These are phyloP conservation scores for Rosa chinensis DNA, from an alignment of 306 rosid species.

Conservation along the genomic window DNA sequence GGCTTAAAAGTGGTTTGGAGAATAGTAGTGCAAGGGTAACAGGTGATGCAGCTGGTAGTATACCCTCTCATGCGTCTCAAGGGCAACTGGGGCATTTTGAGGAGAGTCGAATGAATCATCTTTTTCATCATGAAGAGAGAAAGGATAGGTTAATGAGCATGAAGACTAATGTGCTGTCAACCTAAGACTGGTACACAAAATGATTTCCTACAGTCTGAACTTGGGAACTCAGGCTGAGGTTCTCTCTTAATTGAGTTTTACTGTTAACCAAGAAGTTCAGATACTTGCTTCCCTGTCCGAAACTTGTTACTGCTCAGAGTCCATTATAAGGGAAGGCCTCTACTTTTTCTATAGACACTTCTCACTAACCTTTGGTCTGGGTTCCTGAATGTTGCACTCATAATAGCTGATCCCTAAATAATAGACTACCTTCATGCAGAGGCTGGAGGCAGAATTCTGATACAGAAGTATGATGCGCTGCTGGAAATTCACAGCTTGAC, in stretches of 20 bases:
- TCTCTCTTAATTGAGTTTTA: background rate
- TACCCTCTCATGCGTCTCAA: conserved; percentile 43
- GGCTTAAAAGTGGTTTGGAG: conserved; percentile 97
- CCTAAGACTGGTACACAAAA: conserved; percentile 13
- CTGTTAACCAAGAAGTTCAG: background rate
- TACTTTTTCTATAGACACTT: background rate
- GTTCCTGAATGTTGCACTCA: conserved; percentile 9
- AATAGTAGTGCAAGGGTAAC: conserved; percentile 62
- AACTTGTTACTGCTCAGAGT: background rate
- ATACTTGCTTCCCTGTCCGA: background rate
- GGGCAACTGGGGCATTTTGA: conserved; percentile 47
- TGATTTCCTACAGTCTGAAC: conserved; percentile 3
- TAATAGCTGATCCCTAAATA: background rate
- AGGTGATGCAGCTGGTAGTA: conserved; percentile 58
- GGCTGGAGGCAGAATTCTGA: background rate
- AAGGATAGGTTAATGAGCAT: conserved; percentile 23
- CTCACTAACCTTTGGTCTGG: background rate
- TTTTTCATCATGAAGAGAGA: conserved; percentile 24
- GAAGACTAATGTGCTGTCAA: conserved; percentile 30
- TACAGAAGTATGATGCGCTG: background rate
- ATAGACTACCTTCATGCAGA: background rate
- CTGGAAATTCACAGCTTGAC: background rate
- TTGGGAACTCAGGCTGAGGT: background rate
- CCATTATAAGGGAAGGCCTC: background rate
- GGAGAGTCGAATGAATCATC: conserved; percentile 22